Base-by-base conservation (phyloP, 352 stramenopile species). In the Phytophthora sojae region DNA sequence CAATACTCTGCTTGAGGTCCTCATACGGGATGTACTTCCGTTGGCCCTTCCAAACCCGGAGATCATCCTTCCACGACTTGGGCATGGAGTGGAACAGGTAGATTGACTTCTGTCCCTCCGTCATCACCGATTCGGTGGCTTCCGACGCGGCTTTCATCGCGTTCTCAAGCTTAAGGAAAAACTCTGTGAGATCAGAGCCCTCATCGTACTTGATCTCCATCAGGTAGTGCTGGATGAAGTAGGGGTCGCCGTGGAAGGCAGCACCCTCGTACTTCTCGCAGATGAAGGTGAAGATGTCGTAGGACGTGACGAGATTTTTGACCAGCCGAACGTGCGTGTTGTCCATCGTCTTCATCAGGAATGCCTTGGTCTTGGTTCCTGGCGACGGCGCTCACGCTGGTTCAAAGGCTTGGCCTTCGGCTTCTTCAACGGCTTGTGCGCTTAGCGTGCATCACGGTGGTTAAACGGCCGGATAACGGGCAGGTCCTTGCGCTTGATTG, bases 281-380 rank as follows among this genome's bases (percentile, higher is more conserved):
- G 32, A 67, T 32, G 6, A 11, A 29, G 6, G 23, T 19, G 25
- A 55, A 59, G 12, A 66, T 53, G 21, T 54, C 49, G 14, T 25
- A 54, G 2, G 49, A 29, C 0, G 32, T 54, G n/a, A 26, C 45
- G n/a, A 52, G 45, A 26, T 23, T 12, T 12, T 52, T 52, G 4
- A 52, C 45, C 45, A 52, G 5, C n/a, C 45, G 45, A 12, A 52
- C 30, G 58, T n/a, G n/a, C n/a, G n/a, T n/a, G n/a, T n/a, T n/a
- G n/a, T n/a, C n/a, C n/a, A n/a, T n/a, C n/a, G n/a, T 57, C 12
- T 64, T 50, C n/a, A 37, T 64, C 3, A 64, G 6, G 45, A 64
- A 62, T 1, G 45, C 26, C 12, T 35, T 52, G 2, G 59, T 35
- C 17, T 56, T 56, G 1, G 50, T 37, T 66, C 32, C 1, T 12